phyloP scores from a whole-genome alignment of 2,329 filamentous ascomycete genomes.

The Talaromyces rugulosus region DNA sequence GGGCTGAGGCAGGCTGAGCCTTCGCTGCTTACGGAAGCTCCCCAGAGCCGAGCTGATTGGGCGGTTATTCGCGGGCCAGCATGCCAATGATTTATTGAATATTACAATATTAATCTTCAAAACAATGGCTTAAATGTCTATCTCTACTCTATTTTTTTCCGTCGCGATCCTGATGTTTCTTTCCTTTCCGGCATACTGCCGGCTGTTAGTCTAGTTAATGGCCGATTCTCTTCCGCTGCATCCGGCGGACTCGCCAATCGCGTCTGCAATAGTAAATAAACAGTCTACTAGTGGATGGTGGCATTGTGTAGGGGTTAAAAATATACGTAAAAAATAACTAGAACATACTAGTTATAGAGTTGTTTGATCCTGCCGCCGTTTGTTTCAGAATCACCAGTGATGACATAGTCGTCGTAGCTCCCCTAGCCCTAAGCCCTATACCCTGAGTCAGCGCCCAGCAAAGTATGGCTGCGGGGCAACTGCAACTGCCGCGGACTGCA shows the following conservation, averaged over 20 bases:
- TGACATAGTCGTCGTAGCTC: not conserved
- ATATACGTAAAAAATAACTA: not conserved
- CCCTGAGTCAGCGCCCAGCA: not conserved
- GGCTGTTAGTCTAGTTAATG: not conserved
- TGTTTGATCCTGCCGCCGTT: not conserved
- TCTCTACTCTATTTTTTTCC: no score
- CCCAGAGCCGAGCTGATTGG: not conserved
- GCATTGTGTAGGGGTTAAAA: not conserved
- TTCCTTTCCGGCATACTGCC: not conserved
- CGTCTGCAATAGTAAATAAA: not conserved
- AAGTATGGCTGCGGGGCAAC: not conserved
- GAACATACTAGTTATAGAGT: not conserved
- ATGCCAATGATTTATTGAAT: not conserved
- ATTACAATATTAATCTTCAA: not conserved
- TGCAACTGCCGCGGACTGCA: not conserved
- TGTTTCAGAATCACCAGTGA: not conserved
- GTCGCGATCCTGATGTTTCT: not conserved
- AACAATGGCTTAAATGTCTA: no score
- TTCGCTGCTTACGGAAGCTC: not conserved
- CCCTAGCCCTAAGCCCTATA: slow-evolving; percentile 14
- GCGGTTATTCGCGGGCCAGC: not conserved
- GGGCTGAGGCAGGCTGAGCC: not conserved
- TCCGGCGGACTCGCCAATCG: not conserved
- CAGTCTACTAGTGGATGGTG: not conserved
- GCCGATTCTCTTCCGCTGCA: not conserved